Evolutionary conservation across 768 basidiomycete genomes (phyloP).

Genomic region (Lanmaoa rubissima): DNA sequence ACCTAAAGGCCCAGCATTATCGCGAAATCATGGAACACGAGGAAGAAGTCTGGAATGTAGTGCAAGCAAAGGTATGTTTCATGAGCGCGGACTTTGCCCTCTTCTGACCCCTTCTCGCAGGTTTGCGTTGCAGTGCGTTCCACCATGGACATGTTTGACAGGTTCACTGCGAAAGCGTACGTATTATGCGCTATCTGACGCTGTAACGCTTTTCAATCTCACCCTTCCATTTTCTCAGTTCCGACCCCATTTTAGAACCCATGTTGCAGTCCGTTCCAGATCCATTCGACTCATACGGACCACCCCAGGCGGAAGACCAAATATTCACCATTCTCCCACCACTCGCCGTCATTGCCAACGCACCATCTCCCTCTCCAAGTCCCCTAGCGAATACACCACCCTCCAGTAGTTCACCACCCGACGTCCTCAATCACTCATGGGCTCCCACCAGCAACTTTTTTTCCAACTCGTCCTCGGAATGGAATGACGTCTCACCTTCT

Average conservation of each 20-base stretch:
- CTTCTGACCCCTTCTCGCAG: conserved; percentile 36
- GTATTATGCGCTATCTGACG: conserved; percentile 26
- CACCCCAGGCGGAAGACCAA: conserved; percentile 82
- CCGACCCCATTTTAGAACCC: conserved; percentile 87
- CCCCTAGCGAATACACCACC: conserved; percentile 49
- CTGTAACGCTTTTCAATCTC: conserved; percentile 9
- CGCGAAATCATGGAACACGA: conserved; percentile 89
- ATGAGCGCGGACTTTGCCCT: neutral
- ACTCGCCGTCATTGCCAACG: conserved; percentile 68
- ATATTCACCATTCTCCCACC: conserved; percentile 94
- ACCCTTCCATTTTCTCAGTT: conserved; percentile 40
- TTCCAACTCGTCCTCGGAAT: conserved; percentile 53
- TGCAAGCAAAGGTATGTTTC: conserved; percentile 72
- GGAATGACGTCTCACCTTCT: conserved; percentile 44
- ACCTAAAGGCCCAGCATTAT: conserved; percentile 81
- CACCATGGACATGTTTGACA: conserved; percentile 90
- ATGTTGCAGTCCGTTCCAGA: conserved; percentile 90
- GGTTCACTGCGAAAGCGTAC: conserved; percentile 82
- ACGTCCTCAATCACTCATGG: conserved; percentile 47
- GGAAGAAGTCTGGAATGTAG: conserved; percentile 93
- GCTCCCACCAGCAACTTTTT: conserved; percentile 47
- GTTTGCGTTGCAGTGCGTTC: conserved; percentile 82
- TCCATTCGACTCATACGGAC: conserved; percentile 90
- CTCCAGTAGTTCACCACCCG: conserved; percentile 35
- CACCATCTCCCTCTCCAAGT: conserved; percentile 57